Base-by-base conservation (phyloP, 352 stramenopile species). In the Thraustochytrium sp. region DNA sequence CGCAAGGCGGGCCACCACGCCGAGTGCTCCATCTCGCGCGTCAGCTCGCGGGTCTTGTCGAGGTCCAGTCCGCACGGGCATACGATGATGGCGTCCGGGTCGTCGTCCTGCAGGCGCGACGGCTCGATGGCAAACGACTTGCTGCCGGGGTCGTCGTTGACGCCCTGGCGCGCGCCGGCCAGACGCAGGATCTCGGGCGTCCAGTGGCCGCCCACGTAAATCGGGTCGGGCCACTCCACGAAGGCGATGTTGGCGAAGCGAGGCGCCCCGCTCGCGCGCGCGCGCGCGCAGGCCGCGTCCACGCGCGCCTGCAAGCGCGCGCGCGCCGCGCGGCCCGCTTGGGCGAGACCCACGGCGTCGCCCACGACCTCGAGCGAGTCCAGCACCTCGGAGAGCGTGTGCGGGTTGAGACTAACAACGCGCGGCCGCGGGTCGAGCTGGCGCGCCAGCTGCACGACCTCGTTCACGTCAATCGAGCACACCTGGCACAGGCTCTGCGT, bases 401-500 rank as follows among this genome's bases (percentile, higher is more conserved):
- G 77, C 18, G 62, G 3, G 34, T 72, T 74, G 34, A 85, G 51
- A 75, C 16, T 54, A 3, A 42, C 61, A 64, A 55, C 34, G 37
- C 5, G 29, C n/a, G 26, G 64, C 51, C 36, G 37, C 21, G 73
- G 83, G 55, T 73, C 18, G 82, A 72, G 11, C 84, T 77, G 13
- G 62, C 37, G 68, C 38, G 88, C 76, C 21, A 86, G 77, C 53
- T 73, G 82, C 62, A 88, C 80, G 26, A 93, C 88, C 34, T 85
- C 90, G 42, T 85, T 86, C 55, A 91, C 56, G 73, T 93, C 90
- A 75, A 93, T 92, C 51, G 90, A 92, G 74, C 90, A 93, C 18
- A 93, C 90, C 56, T 88, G 88, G 82, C 90, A 93, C 16, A 89
- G 86, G 76, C 89, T 91, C 72, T 93, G 90, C 51, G 90, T 92